phyloP scores from a whole-genome alignment of 768 basidiomycete species.

The Trametes sanguinea region DNA sequence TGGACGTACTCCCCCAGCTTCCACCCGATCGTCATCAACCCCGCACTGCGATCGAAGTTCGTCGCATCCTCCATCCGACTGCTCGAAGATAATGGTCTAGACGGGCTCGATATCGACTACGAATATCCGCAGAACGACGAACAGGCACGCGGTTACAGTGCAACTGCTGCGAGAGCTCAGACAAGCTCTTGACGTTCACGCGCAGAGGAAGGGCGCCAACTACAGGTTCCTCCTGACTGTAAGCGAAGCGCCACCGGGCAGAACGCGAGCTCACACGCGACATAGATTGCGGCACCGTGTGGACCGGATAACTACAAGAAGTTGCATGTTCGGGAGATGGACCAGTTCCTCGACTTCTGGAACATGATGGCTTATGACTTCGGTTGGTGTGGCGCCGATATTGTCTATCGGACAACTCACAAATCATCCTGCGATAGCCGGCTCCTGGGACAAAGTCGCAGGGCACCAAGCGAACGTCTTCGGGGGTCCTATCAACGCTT shows the following conservation, averaged over 20 bases:
- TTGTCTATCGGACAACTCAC: not conserved
- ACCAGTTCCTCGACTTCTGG: conserved; percentile 89
- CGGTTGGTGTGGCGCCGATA: conserved; percentile 42
- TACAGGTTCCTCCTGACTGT: conserved; percentile 78
- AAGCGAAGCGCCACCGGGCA: conserved; percentile 30
- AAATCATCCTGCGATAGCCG: conserved; percentile 45
- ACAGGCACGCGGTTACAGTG: conserved; percentile 83
- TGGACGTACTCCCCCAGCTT: conserved; percentile 93
- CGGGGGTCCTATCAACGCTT: conserved; percentile 63
- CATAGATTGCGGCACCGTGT: conserved; percentile 88
- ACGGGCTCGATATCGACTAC: conserved; percentile 91
- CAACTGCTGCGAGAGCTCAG: conserved; percentile 79
- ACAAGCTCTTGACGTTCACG: conserved; percentile 72
- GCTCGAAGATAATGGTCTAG: conserved; percentile 89
- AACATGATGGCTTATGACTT: conserved; percentile 96
- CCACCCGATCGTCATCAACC: conserved; percentile 75
- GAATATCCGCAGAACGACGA: conserved; percentile 83
- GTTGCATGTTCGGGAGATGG: conserved; percentile 81
- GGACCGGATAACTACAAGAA: conserved; percentile 85
- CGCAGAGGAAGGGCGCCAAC: conserved; percentile 58
- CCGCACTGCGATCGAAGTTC: conserved; percentile 67
- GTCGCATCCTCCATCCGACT: conserved; percentile 78
- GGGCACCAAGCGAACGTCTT: conserved; percentile 89
- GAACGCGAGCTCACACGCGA: conserved; percentile 10
- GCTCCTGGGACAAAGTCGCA: conserved; percentile 71